Base-by-base conservation (phyloP, 164 flowering plant genomes). In the Stephania yunnanensis region DNA sequence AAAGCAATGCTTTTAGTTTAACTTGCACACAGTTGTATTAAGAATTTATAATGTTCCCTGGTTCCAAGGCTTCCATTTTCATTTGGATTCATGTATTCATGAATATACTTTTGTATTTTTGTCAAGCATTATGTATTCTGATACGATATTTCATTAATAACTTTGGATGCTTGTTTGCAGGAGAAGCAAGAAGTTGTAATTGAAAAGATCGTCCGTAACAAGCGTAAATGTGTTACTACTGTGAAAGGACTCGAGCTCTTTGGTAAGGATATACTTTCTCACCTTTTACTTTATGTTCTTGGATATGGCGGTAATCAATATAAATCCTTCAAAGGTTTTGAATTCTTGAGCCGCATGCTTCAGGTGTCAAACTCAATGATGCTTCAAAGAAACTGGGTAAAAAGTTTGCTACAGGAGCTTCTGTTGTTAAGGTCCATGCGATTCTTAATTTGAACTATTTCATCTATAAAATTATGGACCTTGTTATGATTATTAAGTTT, bases 381-480 rank as follows among this genome's bases (percentile, higher is more conserved):
- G 99, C 98, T 68, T 93, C 99, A 74, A 95, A 95, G 87, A 95
- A 93, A 81, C 92, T 95, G 76, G 99, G 99, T 67, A 95, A 93
- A 69, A 95, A 93, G 86, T 95, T 95, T 86, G 99, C 99, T n/a
- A 91, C 99, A 13, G 99, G 99, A 64, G 99, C 99, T 71, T 95
- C 99, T 75, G 98, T 95, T 76, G 98, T 93, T 55, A 95, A 95
- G 98, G 99, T 95, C 50, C 42, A 67, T 25, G 65, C 53, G 46
- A 72, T 78, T 44, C 20, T 17, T 30, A 2, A 15, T 12, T 29
- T 46, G 68, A 44, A 15, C 50, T 71, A 13, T 68, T 77, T 46
- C 20, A 22, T 31, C 11, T 20, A 22, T 15, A 61, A 61, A 45
- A 11, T 66, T 58, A 25, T 52, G 7, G 53, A 9, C 6, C 63